These are phyloP conservation scores for Chenopodium berlandieri DNA, from an alignment of 148 eudicot genomes.

Conservation along the genomic window DNA sequence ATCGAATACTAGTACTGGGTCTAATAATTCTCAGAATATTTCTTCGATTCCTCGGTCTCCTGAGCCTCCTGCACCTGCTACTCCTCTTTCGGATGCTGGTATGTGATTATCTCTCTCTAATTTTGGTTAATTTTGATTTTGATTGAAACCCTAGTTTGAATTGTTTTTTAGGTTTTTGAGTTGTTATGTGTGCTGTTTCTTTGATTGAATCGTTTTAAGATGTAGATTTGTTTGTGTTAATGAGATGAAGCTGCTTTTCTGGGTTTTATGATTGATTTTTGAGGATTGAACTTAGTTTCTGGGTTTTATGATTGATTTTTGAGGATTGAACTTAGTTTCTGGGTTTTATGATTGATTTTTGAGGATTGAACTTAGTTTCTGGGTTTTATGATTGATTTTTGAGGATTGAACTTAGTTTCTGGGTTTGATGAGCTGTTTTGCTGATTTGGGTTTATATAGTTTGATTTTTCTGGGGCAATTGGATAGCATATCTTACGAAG, in stretches of 20 bases:
- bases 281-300: neutral
- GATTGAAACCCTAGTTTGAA: conserved; percentile 5
- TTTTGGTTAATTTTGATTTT: conserved; percentile 9
- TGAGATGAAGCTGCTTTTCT: neutral
- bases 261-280: neutral
- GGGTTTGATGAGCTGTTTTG: neutral
- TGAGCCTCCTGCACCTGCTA: conserved; percentile 9
- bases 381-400: neutral
- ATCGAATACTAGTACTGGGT: conserved; percentile 24
- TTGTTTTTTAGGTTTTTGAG: neutral
- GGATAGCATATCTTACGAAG: neutral
- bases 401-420: neutral
- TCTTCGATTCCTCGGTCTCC: neutral
- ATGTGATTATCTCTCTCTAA: neutral
- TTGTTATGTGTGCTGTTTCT: neutral
- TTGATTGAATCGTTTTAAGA: conserved; percentile 1
- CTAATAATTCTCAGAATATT: conserved; percentile 9
- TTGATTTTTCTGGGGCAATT: neutral
- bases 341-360: neutral
- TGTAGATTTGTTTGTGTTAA: neutral
- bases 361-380: neutral
- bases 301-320: neutral
- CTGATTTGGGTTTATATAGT: neutral
- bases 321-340: neutral
- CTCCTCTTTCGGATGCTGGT: conserved; percentile 26